Evolutionary conservation across 1,284 basidiomycete genomes (phyloP).

Genomic region (Volvariella volvacea): DNA sequence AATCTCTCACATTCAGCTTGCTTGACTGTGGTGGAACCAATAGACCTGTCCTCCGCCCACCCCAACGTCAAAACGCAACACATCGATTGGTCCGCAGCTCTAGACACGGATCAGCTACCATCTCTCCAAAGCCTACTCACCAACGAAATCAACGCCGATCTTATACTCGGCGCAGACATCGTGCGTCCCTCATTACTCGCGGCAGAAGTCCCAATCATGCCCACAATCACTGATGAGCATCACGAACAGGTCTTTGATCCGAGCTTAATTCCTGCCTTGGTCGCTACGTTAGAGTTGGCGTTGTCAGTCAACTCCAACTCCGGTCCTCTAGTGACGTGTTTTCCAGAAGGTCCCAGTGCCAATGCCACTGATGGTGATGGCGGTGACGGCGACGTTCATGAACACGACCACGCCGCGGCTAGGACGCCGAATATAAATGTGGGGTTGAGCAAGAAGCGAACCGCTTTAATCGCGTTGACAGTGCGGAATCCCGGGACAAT

Average conservation of each 20-base stretch:
- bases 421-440: no score
- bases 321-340: no score
- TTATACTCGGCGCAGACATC: slow-evolving; percentile 68
- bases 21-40: neutral
- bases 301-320: slow-evolving; percentile 19
- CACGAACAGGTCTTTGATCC: slow-evolving; percentile 61
- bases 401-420: no score
- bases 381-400: no score
- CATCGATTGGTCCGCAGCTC: slow-evolving; percentile 61
- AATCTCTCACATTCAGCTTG: neutral
- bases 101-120: slow-evolving; percentile 21
- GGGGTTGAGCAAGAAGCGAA: slow-evolving; percentile 9
- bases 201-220: neutral
- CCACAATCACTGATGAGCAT: slow-evolving; percentile 17
- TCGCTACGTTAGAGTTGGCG: slow-evolving; percentile 43
- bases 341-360: no score
- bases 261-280: slow-evolving; percentile 49
- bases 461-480: slow-evolving; percentile 54
- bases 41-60: slow-evolving; percentile 49
- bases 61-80: slow-evolving; percentile 32
- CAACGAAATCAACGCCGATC: slow-evolving; percentile 35
- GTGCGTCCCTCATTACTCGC: slow-evolving; percentile 29
- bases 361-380: no score
- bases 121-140: slow-evolving; percentile 25
- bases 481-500: slow-evolving; percentile 32